Base-by-base conservation (phyloP, 768 basidiomycete species). In the Trametes cinnabarina region DNA sequence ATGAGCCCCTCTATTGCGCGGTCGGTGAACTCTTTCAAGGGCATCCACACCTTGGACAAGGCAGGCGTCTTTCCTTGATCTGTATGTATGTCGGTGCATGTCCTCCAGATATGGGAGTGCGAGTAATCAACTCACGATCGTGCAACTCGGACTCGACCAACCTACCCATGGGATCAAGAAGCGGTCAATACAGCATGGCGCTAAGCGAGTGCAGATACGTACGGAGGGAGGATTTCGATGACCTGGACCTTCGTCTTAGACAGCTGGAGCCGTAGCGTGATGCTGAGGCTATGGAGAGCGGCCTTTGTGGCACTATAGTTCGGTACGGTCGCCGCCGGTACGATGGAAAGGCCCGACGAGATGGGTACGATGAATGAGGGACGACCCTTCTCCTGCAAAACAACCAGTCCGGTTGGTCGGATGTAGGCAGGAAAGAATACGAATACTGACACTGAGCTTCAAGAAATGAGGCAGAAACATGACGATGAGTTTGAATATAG, bases 141-240 rank as follows among this genome's bases (percentile, higher is more conserved):
- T 86, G 83, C 28, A 85, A 71, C 63, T 85, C 84, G 3, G 82
- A 84, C 68, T 85, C 84, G 9, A 83, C 81, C 9, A 85, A 72
- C 11, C 82, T 84, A 34, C 43, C 11, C 47, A n/a, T 26, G 4
- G n/a, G n/a, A n/a, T n/a, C 15, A 12, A 15, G 44, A 3, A 22
- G 4, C 17, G 23, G 44, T 14, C 12, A 46, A 5, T 14, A 46
- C 11, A n/a, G 23, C 10, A 14, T 23, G 7, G 30, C n/a, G n/a
- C n/a, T n/a, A n/a, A n/a, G n/a, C n/a, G n/a, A n/a, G n/a, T n/a
- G n/a, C n/a, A n/a, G n/a, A 12, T 6, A 74, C 81, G 66, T 55
- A 85, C 80, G 85, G 84, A 10, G 84, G 84, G 3, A 82, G 70
- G 22, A 86, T 76, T 63, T 86, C 85, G 20, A 82, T 69, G 6